Base-by-base conservation (phyloP, 2,329 filamentous ascomycete genomes). In the Aspergillus bombycis region DNA sequence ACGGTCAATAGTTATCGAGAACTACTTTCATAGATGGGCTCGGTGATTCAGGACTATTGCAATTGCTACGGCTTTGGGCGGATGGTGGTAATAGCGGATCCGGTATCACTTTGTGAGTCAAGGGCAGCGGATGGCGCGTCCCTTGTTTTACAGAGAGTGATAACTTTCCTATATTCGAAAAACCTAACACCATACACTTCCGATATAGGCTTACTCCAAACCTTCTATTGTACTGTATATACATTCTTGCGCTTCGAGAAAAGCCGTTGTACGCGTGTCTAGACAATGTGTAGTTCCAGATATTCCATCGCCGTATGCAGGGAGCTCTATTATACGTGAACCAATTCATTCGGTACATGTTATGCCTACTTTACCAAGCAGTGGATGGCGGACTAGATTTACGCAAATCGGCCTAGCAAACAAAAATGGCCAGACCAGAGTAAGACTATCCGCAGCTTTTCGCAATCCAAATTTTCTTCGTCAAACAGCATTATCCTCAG, bases 401-500 rank as follows among this genome's bases (percentile, higher is more conserved):
- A 52, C 57, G 14, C 16, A 48, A 21, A n/a, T 32, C 30, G 36
- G 32, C n/a, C n/a, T 55, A 38, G 32, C 23, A 26, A 26, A 55
- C n/a, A 16, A 16, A 26, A 26, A 36, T n/a, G 52, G 28, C 52
- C n/a, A 14, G 30, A 34, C 14, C 2, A 10, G 26, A 41, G 30
- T 11, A 12, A 62, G 56, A 58, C 58, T 56, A 48, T 52, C 45
- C 61, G 63, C 62, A 62, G 43, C 41, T 59, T 58, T 36, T 34
- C 30, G 26, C 6, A 30, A 63, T 65, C 50, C 48, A 60, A 60
- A 60, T 50, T 61, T 59, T 65, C 62, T 64, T 59, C 38, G 12
- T 57, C 57, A 59, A 59, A 59, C 62, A 60, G 63, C 58, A 53
- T 55, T 65, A 64, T 66, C 56, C 62, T 58, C 54, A 64, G 63